Conservation (phyloP, 1,139 yeast species). For the Blastobotrys ciferrii region DNA sequence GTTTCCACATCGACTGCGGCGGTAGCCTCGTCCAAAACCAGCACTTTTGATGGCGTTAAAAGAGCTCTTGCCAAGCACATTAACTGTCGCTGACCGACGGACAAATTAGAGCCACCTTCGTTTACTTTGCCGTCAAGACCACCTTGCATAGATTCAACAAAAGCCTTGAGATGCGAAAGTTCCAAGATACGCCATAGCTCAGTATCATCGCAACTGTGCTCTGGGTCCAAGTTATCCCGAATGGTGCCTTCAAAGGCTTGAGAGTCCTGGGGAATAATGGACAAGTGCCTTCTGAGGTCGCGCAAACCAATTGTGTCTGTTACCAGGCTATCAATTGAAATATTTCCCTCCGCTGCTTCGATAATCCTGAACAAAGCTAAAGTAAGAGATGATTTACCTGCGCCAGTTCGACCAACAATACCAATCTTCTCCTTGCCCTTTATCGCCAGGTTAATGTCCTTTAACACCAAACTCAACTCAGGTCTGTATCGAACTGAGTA, state of each 20-base stretch:
- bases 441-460: constrained; percentile 63
- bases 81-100: constrained; percentile 77
- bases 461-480: constrained; percentile 77
- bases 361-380: constrained; percentile 86
- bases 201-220: constrained; percentile 62
- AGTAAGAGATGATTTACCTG: constrained; percentile 91
- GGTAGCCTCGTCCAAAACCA: constrained; percentile 80
- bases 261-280: constrained; percentile 96
- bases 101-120: constrained; percentile 72
- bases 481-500: constrained; percentile 86
- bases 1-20: constrained; percentile 84
- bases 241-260: constrained; percentile 93
- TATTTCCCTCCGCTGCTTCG: constrained; percentile 73
- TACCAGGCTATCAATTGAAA: constrained; percentile 68
- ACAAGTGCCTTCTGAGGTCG: constrained; percentile 79
- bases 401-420: constrained; percentile 96
- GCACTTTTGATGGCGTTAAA: constrained; percentile 56
- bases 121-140: constrained; percentile 44
- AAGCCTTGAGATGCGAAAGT: constrained; percentile 77
- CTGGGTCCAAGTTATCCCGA: constrained; percentile 87
- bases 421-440: constrained; percentile 85
- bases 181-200: constrained; percentile 85
- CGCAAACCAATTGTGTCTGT: constrained; percentile 72
- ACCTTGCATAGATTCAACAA: constrained; percentile 45
- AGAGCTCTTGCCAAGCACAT: constrained; percentile 75